Evolutionary conservation across 108 stramenopile genomes (phyloP).

Genomic region (Conticribra guillardii): DNA sequence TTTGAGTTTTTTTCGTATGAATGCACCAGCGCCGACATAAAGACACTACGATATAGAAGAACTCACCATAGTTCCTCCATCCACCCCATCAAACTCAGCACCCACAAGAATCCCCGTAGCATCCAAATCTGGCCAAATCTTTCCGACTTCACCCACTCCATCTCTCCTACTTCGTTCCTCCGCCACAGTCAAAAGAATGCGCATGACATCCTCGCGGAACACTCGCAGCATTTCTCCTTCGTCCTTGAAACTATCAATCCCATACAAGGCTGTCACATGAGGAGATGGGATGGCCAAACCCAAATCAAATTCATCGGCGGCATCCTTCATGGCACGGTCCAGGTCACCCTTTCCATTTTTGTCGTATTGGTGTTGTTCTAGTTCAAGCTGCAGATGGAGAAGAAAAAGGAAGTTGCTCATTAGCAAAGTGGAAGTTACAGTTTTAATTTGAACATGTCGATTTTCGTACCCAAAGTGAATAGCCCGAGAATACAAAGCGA

Average conservation of each 20-base stretch:
- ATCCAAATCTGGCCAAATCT: constrained; percentile 40
- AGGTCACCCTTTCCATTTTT: constrained; percentile 31
- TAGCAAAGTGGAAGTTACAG: no score
- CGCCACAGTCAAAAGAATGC: constrained; percentile 12
- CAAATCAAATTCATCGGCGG: constrained; percentile 26
- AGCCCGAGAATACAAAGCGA: constrained; percentile 48
- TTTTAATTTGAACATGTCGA: no score
- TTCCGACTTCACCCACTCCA: not conserved
- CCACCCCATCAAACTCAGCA: constrained; percentile 38
- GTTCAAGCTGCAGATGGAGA: no score
- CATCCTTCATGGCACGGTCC: constrained; percentile 25
- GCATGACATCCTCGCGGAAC: constrained; percentile 31
- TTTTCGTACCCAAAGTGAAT: constrained; percentile 46
- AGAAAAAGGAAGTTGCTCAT: no score
- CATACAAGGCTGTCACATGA: constrained; percentile 50
- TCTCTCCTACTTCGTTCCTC: constrained; percentile 13
- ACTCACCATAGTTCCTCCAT: constrained; percentile 47
- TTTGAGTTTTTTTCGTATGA: no score
- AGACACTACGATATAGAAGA: no score
- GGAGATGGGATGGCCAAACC: constrained; percentile 39
- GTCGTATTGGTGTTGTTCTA: constrained; percentile 37
- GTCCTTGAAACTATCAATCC: constrained; percentile 24
- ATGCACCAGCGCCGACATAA: no score
- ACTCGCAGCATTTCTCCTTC: constrained; percentile 25
- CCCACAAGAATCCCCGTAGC: constrained; percentile 31